These are phyloP conservation scores for Kitagawia praeruptora DNA, from an alignment of 129 eudicot genomes.

Conservation along the genomic window DNA sequence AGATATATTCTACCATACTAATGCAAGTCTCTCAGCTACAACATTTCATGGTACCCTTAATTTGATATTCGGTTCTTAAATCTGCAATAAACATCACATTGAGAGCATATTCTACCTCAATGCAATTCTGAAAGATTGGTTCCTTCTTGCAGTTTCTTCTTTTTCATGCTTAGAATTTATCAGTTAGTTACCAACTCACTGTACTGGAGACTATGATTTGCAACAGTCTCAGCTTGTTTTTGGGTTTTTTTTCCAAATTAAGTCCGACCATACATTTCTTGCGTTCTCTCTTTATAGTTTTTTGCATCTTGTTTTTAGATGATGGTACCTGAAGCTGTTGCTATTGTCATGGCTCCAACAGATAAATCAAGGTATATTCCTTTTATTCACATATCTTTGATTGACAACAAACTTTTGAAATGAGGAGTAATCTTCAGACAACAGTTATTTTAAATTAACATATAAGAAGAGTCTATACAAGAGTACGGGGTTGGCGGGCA, in stretches of 20 bases:
- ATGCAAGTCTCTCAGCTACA: neutral
- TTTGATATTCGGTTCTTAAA: neutral
- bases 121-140: neutral
- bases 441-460: neutral
- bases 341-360: slow-evolving; percentile 73
- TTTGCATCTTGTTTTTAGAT: slow-evolving; percentile 26
- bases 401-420: neutral
- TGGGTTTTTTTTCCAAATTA: neutral
- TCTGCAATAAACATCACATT: neutral
- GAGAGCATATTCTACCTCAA: neutral
- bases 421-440: neutral
- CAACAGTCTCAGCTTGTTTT: neutral
- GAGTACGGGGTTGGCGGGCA: too few relatives aligned
- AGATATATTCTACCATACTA: neutral
- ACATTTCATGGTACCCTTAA: neutral
- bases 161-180: neutral
- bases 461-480: too few relatives aligned
- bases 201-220: neutral
- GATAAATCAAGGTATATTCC: slow-evolving; percentile 52
- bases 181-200: neutral
- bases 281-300: neutral
- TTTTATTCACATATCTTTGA: neutral
- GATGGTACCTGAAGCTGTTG: slow-evolving; percentile 87
- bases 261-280: neutral
- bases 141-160: neutral